Base-by-base conservation (phyloP, 2,329 filamentous ascomycete species). In the Beauveria sp. region DNA sequence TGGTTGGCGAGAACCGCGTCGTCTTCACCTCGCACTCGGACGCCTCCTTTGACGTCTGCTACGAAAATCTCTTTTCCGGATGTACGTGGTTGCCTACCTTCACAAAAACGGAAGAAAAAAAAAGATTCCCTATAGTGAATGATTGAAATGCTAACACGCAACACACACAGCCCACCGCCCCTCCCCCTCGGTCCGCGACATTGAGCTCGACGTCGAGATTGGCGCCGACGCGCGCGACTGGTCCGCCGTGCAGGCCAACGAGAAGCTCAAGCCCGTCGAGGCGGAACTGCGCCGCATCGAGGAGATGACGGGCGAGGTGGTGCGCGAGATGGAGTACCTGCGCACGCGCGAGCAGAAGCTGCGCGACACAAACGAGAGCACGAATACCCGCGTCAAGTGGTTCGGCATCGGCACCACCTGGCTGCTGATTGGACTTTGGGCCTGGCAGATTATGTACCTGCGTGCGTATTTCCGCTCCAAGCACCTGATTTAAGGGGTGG, bases 291-390 rank as follows among this genome's bases (percentile, higher is more conserved):
- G 93, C 71, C 87, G 92, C 68, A 90, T 98, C 71, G 92, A 96
- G 75, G 95, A 97, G 79, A 83, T 93, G 73, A 89, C 96, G 45
- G 83, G 81, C 67, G 93, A 98, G 79, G 87, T 98, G 66, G 93
- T 97, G 54, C 77, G 77, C 65, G 93, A 98, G 83, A 96, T 99
- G 93, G 93, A 98, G 67, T 99, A 98, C 79, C 85, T 99, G 69
- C 86, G 95, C 67, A 70, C 76, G 45, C 86, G 95, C 69, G 95
- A 99, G 82, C 92, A 96, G 84, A 96, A 91, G 81, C 84, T 99
- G 69, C 84, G 95, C 74, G 93, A 99, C 79, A 99, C 95, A 69
- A 99, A 99, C 77, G 95, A 99, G 88, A 98, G 93, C 82, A 99
- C 95, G 67, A 99, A 99, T 79, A 95, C 90, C 78, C 86, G 95